Conservation (phyloP, 225 moss, liverwort and hornwort species). For the Pseudisothecium myosuroides region DNA sequence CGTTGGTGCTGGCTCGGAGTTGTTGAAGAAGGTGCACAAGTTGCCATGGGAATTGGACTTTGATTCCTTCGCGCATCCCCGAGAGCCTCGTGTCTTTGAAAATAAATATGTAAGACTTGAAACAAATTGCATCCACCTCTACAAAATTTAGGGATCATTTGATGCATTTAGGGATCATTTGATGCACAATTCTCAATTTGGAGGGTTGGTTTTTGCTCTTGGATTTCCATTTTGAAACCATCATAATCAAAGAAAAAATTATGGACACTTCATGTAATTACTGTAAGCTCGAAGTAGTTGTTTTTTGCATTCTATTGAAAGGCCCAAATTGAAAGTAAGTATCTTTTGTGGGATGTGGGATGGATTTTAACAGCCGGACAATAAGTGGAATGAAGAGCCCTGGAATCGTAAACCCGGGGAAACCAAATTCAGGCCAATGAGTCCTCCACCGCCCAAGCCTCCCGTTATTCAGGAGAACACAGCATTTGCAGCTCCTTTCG, state of each 20-base stretch:
- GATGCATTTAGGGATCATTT: no score
- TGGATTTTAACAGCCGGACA: conserved; percentile 1
- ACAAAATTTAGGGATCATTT: no score
- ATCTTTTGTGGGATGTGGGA: not conserved
- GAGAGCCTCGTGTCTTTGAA: not conserved
- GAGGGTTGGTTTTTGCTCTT: not conserved
- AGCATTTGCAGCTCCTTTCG: conserved; percentile 6
- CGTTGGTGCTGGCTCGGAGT: not conserved
- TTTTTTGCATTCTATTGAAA: no score
- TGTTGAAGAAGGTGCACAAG: conserved; percentile 13
- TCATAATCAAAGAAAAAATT: no score
- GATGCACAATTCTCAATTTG: not conserved
- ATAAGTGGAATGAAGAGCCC: conserved; percentile 20
- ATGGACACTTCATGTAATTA: no score
- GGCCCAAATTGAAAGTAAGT: not conserved
- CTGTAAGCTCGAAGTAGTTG: not conserved
- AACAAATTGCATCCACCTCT: not conserved
- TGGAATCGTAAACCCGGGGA: conserved; percentile 14
- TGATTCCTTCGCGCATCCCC: not conserved
- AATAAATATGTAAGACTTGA: conserved; percentile 10
- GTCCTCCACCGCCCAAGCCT: conserved; percentile 3
- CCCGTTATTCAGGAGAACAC: not conserved
- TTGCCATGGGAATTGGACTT: conserved; percentile 17
- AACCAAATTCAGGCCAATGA: conserved; percentile 3
- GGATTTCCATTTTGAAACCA: no score